Evolutionary conservation across 257 asterid genomes (phyloP).

Genomic region (Penstemon barbatus): DNA sequence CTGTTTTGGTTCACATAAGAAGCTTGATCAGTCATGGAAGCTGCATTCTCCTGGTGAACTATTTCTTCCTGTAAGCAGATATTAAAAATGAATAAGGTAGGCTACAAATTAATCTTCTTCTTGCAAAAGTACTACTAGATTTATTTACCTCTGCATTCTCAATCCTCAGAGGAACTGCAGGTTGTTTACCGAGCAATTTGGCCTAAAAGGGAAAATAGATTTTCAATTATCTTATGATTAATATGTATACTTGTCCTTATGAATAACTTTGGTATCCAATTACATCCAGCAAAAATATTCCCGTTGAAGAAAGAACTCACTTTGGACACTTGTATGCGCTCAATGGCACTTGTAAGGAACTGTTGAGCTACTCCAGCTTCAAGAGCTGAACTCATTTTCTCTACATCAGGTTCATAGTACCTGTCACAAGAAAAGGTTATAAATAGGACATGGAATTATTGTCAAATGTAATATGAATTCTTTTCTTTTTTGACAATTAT

Average conservation of each 20-base stretch:
- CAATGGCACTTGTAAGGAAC: slow-evolving; percentile 49
- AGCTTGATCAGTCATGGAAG: slow-evolving; percentile 22
- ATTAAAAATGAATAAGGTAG: not conserved
- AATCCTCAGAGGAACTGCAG: slow-evolving; percentile 12
- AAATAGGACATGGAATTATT: not conserved
- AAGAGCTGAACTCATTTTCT: slow-evolving; percentile 44
- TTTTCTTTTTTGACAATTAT: not conserved
- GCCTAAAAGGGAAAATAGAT: slow-evolving; percentile 33
- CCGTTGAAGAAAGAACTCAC: slow-evolving; percentile 19
- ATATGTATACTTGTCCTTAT: not conserved
- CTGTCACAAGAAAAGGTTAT: slow-evolving; percentile 23
- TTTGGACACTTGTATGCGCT: slow-evolving; percentile 43
- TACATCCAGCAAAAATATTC: not conserved
- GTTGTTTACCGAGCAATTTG: slow-evolving; percentile 43
- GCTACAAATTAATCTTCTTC: not conserved
- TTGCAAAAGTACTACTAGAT: not conserved
- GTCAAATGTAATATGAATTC: not conserved
- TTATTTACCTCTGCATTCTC: slow-evolving; percentile 43
- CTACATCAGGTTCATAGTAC: slow-evolving; percentile 50
- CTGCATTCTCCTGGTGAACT: slow-evolving; percentile 27
- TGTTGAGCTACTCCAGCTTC: slow-evolving; percentile 58
- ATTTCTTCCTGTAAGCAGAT: slow-evolving; percentile 27
- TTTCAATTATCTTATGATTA: too few relatives aligned
- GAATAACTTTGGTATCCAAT: not conserved
- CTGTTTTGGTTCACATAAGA: slow-evolving; percentile 21